phyloP scores from a whole-genome alignment of 2,329 filamentous ascomycete genomes.

The Diplodia seriata region DNA sequence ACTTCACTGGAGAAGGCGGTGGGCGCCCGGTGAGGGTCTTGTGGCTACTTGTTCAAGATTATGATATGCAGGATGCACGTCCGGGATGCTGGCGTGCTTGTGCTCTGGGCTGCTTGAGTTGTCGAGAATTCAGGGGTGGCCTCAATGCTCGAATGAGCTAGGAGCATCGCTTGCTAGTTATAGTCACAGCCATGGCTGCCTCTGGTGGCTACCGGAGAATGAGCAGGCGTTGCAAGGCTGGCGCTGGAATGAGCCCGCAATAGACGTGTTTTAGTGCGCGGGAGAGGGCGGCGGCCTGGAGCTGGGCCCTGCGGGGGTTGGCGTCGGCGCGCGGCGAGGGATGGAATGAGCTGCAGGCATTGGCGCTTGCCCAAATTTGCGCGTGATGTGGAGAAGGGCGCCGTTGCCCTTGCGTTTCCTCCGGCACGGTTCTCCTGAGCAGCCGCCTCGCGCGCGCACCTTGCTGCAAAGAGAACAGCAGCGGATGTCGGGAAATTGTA shows the following conservation, averaged over 20 bases:
- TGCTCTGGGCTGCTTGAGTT: slow-evolving; percentile 4
- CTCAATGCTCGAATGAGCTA: slow-evolving; percentile 21
- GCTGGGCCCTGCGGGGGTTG: slow-evolving; percentile 9
- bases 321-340: slow-evolving; percentile 1
- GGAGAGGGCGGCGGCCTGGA: not conserved
- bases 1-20: slow-evolving; percentile 23
- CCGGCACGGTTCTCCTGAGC: slow-evolving; percentile 12
- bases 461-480: not conserved
- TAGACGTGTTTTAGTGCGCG: slow-evolving; percentile 9
- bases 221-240: slow-evolving; percentile 9
- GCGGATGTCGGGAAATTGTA: slow-evolving; percentile 17
- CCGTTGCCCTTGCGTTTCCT: slow-evolving; percentile 14
- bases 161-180: slow-evolving; percentile 4
- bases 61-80: slow-evolving; percentile 29
- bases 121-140: slow-evolving; percentile 28
- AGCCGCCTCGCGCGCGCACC: not conserved
- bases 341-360: slow-evolving; percentile 17
- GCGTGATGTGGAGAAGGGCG: slow-evolving; percentile 17
- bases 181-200: not conserved
- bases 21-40: not conserved
- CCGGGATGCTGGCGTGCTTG: slow-evolving; percentile 23
- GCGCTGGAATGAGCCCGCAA: slow-evolving; percentile 10
- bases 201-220: slow-evolving; percentile 3
- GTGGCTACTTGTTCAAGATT: slow-evolving; percentile 28
- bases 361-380: slow-evolving; percentile 25